Conservation (phyloP, 176 grass and related monocot species). For the Cenchrus purpureus region DNA sequence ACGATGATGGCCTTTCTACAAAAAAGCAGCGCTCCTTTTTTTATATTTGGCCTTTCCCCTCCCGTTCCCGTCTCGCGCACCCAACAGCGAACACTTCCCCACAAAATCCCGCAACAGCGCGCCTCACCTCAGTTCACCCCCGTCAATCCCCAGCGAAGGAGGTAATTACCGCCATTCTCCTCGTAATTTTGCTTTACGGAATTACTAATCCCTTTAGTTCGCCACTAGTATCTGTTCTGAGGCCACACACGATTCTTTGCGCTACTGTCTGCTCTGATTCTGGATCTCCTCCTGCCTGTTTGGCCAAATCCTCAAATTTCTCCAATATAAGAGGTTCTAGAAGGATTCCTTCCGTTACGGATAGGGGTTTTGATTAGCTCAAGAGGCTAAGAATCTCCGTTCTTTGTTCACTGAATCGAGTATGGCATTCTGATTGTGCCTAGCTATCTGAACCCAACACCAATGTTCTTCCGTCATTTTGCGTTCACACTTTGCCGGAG, state of each 20-base stretch:
- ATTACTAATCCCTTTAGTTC: not conserved
- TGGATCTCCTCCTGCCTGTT: not conserved
- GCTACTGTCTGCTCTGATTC: slow-evolving; percentile 14
- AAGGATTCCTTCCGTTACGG: not conserved
- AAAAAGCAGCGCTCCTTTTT: not conserved
- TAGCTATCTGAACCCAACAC: not conserved
- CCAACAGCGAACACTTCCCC: not conserved
- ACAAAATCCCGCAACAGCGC: not conserved
- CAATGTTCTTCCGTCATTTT: not conserved
- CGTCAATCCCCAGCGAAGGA: slow-evolving; percentile 30
- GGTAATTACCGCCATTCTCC: slow-evolving; percentile 11
- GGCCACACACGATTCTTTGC: not conserved
- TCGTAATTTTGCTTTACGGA: not conserved
- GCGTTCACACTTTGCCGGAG: not conserved
- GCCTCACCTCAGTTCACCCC: not conserved
- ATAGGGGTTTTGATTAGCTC: not conserved
- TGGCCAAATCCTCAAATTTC: not conserved
- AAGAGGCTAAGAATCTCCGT: not conserved
- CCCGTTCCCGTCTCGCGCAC: not conserved
- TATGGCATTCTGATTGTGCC: not conserved
- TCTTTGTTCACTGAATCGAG: slow-evolving; percentile 12
- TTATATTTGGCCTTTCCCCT: slow-evolving; percentile 43
- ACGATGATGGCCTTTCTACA: not conserved
- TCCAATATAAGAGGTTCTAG: not conserved
- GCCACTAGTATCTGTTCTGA: not conserved